Conservation (phyloP, 2,329 filamentous ascomycete species). For the Neobulgaria alba region DNA sequence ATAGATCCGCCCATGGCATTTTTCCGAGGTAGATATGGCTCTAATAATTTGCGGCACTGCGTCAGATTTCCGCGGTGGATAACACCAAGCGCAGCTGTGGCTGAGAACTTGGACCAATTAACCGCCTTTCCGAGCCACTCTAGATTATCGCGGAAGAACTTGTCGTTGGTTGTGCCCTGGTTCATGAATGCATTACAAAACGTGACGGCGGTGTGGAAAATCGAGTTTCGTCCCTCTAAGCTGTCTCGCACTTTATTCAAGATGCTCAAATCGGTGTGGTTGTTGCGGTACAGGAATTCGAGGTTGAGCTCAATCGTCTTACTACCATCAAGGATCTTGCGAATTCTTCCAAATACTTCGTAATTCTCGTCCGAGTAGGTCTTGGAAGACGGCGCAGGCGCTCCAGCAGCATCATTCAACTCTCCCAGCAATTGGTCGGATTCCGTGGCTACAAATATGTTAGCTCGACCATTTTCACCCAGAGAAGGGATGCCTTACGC, state of each 20-base stretch:
- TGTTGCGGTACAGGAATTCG: slow-evolving; percentile 93
- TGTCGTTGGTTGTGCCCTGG: slow-evolving; percentile 93
- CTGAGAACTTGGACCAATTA: slow-evolving; percentile 99
- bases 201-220: slow-evolving; percentile 95
- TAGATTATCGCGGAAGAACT: slow-evolving; percentile 95
- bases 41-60: slow-evolving; percentile 85
- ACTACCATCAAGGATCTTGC: slow-evolving; percentile 70
- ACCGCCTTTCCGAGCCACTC: slow-evolving; percentile 98
- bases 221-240: slow-evolving; percentile 90
- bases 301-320: slow-evolving; percentile 92
- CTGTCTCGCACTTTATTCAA: slow-evolving; percentile 96
- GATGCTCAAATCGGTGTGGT: slow-evolving; percentile 84
- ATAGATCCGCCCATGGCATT: slow-evolving; percentile 73
- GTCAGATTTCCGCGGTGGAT: slow-evolving; percentile 93
- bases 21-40: slow-evolving; percentile 83
- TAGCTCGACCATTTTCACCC: slow-evolving; percentile 1
- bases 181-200: slow-evolving; percentile 99
- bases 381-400: slow-evolving; percentile 10
- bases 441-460: slow-evolving; percentile 24
- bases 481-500: slow-evolving; percentile 8
- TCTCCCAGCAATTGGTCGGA: slow-evolving; percentile 50
- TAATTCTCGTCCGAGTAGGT: slow-evolving; percentile 38
- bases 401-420: slow-evolving; percentile 33
- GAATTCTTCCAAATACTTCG: slow-evolving; percentile 45
- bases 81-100: slow-evolving; percentile 89